Base-by-base conservation (phyloP, 208 protist species). In the Blechomonas ayalai region DNA sequence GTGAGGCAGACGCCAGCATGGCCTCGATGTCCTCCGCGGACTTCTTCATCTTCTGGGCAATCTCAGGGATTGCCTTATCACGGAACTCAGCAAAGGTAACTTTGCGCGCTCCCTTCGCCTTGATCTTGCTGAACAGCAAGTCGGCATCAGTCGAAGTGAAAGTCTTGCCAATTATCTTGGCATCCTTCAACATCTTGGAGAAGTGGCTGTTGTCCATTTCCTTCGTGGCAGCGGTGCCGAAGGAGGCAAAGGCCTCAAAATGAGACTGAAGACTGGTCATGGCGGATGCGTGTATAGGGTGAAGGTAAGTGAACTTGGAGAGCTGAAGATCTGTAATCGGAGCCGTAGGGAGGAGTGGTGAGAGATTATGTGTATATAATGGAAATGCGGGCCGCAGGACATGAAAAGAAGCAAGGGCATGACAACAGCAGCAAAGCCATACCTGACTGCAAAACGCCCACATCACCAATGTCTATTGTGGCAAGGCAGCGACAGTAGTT, bases 151-250 rank as follows among this genome's bases (percentile, higher is more conserved):
- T 95, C 20, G 63, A 68, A 23, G 82, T 95, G 56, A 95, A 95
- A 40, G 23, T 37, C 63, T 95, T 95, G 49, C 79, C 78, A 33
- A 95, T 87, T 61, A 95, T 83, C 59, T 90, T 91, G 48, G 49
- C 61, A 54, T 95, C 87, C 78, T 92, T 91, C 31, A 90, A 70
- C 80, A 95, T 90, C 68, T 95, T 95, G 58, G 78, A 73, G 63
- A 90, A 95, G 67, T 90, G 77, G 42, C 63, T 64, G 62, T 95
- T 95, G 64, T 90, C 78, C 82, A 95, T 95, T 22, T 95, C 82
- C 60, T 87, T 88, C 4, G 73, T 68, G 19, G 81, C 59, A 8
- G 79, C 86, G 22, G 64, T 55, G 52, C 86, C 87, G 51, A 95
- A 95, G 62, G 79, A 90, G 41, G 80, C 81, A 53, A 95, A 95